Percentiles rank a stretch among this genome's conserved stretches.
Evolutionary conservation across 2,329 filamentous ascomycete species (phyloP).

Genomic region (Laburnicola sp.): DNA sequence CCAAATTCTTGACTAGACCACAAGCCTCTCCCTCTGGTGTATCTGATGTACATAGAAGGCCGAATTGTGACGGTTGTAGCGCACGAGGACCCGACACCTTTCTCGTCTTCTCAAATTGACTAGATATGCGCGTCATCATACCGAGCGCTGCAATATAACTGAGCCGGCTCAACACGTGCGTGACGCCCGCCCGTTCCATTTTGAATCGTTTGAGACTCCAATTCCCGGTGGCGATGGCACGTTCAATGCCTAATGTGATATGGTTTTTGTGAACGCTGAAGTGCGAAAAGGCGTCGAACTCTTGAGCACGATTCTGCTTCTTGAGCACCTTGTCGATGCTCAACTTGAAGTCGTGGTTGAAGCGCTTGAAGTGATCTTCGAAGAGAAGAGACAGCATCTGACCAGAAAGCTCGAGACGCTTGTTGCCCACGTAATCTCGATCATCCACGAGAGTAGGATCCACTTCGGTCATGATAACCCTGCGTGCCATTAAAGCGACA

Average conservation of each 20-base stretch:
- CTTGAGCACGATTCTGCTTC: constrained; percentile 85
- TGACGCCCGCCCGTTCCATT: constrained; percentile 97
- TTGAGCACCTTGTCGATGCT: constrained; percentile 95
- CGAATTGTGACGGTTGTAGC: constrained; percentile 94
- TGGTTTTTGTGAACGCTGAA: constrained; percentile 82
- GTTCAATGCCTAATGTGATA: constrained; percentile 91
- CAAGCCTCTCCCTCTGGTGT: constrained; percentile 98
- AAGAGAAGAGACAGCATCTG: constrained; percentile 92
- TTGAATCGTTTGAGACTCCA: constrained; percentile 98
- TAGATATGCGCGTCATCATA: constrained; percentile 99
- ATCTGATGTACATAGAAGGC: constrained; percentile 96
- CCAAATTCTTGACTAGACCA: constrained; percentile 96
- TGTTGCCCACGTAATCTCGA: constrained; percentile 97
- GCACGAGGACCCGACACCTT: constrained; percentile 96
- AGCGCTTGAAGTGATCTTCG: constrained; percentile 97
- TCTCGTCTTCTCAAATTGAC: constrained; percentile 97
- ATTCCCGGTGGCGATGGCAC: constrained; percentile 95
- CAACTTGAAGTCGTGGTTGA: constrained; percentile 83
- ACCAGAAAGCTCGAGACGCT: constrained; percentile 89
- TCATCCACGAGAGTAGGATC: constrained; percentile 91
- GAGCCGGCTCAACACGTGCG: constrained; percentile 89
- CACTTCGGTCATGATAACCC: constrained; percentile 90
- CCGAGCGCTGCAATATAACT: constrained; percentile 96
- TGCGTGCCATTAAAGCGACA: constrained; percentile 94
- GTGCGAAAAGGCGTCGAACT: constrained; percentile 84